Conservation (phyloP, 352 stramenopile species). For the Stramenopiles sp. region DNA sequence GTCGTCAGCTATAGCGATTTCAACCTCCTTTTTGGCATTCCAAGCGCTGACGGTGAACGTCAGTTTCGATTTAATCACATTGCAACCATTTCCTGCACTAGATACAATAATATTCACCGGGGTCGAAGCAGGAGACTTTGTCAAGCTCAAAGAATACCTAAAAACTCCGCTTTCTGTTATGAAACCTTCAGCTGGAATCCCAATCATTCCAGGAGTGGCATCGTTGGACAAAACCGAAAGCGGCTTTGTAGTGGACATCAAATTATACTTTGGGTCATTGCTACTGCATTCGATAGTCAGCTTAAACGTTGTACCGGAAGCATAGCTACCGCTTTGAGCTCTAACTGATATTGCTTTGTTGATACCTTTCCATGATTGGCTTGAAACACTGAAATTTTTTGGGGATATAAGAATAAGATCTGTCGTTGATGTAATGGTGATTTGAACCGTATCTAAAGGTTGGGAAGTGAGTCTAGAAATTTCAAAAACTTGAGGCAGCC, state of each 20-base stretch:
- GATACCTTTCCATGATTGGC: background rate
- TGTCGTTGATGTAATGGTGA: background rate
- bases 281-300: background rate
- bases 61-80: background rate
- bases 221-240: background rate
- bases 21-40: background rate
- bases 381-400: background rate
- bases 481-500: background rate
- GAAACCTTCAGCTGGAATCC: background rate
- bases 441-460: background rate
- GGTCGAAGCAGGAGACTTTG: background rate
- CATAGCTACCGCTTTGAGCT: background rate
- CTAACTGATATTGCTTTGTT: background rate
- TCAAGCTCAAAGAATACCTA: background rate
- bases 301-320: background rate
- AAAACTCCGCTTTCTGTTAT: conserved; percentile 1
- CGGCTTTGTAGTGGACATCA: background rate
- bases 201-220: background rate
- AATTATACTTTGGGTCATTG: background rate
- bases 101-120: background rate
- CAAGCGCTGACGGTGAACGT: background rate
- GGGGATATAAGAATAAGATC: background rate
- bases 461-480: background rate
- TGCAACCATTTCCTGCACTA: background rate
- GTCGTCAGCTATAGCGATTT: background rate